Percentiles rank a stretch among this genome's conserved stretches.
phyloP scores from a whole-genome alignment of 768 basidiomycete species.

The Tulasnella sp. region DNA sequence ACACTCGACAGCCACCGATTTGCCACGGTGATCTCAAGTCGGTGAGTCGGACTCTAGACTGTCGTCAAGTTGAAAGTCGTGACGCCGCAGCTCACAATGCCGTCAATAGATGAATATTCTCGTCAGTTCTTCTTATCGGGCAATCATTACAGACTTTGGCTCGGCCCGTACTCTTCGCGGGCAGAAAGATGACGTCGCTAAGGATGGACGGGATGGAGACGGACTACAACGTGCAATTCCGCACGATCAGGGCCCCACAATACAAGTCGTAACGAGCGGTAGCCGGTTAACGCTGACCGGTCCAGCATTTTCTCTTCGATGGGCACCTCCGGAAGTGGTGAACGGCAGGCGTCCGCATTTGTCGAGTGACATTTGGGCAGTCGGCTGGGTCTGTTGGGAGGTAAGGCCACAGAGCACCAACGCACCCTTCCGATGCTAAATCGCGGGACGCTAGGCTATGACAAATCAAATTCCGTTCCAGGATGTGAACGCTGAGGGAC shows the following conservation, averaged over 20 bases:
- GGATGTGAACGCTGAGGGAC: background rate
- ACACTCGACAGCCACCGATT: background rate
- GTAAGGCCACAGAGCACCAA: background rate
- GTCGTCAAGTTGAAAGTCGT: background rate
- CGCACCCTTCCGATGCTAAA: background rate
- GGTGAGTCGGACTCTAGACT: background rate
- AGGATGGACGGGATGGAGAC: background rate
- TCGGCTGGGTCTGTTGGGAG: background rate
- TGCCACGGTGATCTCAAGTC: constrained; percentile 4
- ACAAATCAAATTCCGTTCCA: background rate
- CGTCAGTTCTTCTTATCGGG: background rate
- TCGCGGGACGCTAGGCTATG: background rate
- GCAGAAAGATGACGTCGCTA: background rate
- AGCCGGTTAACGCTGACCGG: background rate
- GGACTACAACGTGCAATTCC: background rate
- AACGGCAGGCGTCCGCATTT: background rate
- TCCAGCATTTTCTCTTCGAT: background rate
- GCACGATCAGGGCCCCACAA: background rate
- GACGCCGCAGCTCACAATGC: background rate
- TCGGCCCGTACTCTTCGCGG: background rate
- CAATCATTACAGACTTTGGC: background rate
- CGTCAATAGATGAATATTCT: background rate
- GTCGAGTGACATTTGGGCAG: background rate
- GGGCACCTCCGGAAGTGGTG: background rate
- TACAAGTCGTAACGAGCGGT: background rate